Percentiles rank a stretch among this genome's conserved stretches.
Conservation (phyloP, 768 basidiomycete species). For the Mycena haematopus region DNA sequence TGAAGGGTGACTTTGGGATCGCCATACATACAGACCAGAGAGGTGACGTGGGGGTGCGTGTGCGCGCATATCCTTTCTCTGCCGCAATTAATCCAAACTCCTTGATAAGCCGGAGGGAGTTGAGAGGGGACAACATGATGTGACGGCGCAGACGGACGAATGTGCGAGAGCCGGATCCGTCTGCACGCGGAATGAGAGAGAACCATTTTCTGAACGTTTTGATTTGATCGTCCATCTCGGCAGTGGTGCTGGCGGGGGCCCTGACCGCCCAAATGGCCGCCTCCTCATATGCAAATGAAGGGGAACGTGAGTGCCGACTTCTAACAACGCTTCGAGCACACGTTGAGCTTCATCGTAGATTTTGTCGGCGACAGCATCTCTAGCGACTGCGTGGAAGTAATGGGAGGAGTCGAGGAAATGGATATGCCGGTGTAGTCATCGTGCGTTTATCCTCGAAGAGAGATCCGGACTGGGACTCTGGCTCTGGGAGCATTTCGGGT, state of each 20-base stretch:
- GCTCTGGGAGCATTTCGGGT: constrained; percentile 26
- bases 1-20: constrained; percentile 37
- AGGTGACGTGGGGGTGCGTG: constrained; percentile 37
- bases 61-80: constrained; percentile 50
- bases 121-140: constrained; percentile 40
- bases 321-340: constrained; percentile 47
- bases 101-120: constrained; percentile 44
- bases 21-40: constrained; percentile 47
- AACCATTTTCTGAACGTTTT: constrained; percentile 49
- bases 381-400: constrained; percentile 36
- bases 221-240: constrained; percentile 29
- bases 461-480: constrained; percentile 19
- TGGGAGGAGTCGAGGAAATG: constrained; percentile 19
- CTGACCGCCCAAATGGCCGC: constrained; percentile 40
- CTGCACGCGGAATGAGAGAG: constrained; percentile 45
- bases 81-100: constrained; percentile 52
- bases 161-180: constrained; percentile 18
- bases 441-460: constrained; percentile 27
- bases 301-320: constrained; percentile 46
- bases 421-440: constrained; percentile 13
- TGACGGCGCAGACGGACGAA: constrained; percentile 26
- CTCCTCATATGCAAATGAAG: constrained; percentile 41
- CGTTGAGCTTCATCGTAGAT: constrained; percentile 39
- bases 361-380: constrained; percentile 37
- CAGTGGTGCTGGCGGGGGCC: constrained; percentile 6